Conservation (phyloP, 495 filamentous ascomycete genomes). For the Penicillium arizonense region DNA sequence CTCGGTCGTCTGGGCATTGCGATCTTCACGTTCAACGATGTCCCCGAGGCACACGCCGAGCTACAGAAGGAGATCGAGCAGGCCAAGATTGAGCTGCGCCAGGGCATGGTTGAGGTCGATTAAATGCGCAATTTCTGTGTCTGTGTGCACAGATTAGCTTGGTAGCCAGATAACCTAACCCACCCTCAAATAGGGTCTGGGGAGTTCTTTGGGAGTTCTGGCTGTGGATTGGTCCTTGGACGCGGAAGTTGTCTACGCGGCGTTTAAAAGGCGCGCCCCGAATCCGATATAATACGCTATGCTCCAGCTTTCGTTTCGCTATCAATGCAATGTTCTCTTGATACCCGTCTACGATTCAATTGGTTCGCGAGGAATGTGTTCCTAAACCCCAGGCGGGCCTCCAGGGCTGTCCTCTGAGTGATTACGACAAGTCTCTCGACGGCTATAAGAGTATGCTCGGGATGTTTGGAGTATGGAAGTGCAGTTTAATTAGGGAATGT, state of each 20-base stretch:
- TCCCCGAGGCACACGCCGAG: slow-evolving; percentile 86
- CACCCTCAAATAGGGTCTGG: neutral
- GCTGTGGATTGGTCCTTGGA: neutral
- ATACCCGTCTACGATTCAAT: slow-evolving; percentile 17
- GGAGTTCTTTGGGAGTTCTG: neutral
- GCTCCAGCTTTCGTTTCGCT: slow-evolving; percentile 2
- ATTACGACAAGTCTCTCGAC: neutral
- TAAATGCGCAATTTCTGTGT: slow-evolving; percentile 18
- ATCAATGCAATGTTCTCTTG: slow-evolving; percentile 21
- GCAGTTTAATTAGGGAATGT: neutral
- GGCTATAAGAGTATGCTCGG: neutral
- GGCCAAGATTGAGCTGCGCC: slow-evolving; percentile 49
- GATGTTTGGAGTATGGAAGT: neutral
- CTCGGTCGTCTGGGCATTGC: slow-evolving; percentile 88
- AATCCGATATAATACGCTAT: slow-evolving; percentile 4
- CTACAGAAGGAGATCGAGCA: slow-evolving; percentile 66
- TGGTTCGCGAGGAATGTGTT: no score
- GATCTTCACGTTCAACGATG: slow-evolving; percentile 94
- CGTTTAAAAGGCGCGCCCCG: neutral
- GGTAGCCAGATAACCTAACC: neutral
- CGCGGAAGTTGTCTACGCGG: neutral
- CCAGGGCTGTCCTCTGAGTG: neutral
- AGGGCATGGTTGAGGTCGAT: slow-evolving; percentile 50
- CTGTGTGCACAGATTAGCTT: neutral
- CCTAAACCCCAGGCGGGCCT: no score